Conservation (phyloP, 2,329 filamentous ascomycete genomes). For the Talaromyces pinophilus region DNA sequence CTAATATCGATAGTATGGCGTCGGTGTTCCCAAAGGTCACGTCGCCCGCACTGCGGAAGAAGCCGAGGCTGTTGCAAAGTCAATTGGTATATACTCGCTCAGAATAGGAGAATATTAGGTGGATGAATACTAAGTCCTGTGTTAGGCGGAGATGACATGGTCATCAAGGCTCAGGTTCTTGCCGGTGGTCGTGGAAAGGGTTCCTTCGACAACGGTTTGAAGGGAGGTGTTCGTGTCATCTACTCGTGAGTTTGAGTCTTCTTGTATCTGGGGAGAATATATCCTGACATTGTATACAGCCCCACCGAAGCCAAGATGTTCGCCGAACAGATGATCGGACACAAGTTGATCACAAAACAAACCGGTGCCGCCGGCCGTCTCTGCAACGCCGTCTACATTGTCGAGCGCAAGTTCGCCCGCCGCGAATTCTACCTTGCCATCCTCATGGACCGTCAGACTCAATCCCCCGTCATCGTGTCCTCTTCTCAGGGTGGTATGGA, state of each 20-base stretch:
- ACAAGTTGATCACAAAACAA: slow-evolving; percentile 99
- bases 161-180: slow-evolving; percentile 99
- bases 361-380: slow-evolving; percentile 89
- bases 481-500: slow-evolving; percentile 99
- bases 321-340: slow-evolving; percentile 98
- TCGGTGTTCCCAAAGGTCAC: slow-evolving; percentile 86
- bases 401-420: slow-evolving; percentile 98
- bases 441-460: slow-evolving; percentile 92
- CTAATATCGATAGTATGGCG: slow-evolving; percentile 69
- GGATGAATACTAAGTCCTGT: slow-evolving; percentile 17
- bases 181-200: slow-evolving; percentile 98
- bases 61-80: slow-evolving; percentile 87
- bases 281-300: slow-evolving; percentile 38
- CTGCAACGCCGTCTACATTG: slow-evolving; percentile 98
- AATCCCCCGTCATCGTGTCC: slow-evolving; percentile 92
- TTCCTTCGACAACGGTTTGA: slow-evolving; percentile 95
- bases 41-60: slow-evolving; percentile 82
- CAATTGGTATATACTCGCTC: slow-evolving; percentile 64
- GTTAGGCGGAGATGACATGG: slow-evolving; percentile 81
- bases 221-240: slow-evolving; percentile 97
- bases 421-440: slow-evolving; percentile 99
- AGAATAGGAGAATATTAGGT: not conserved
- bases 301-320: slow-evolving; percentile 96
- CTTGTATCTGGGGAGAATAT: not conserved
- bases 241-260: slow-evolving; percentile 70